These are phyloP conservation scores for Erodium maritimum DNA, from an alignment of 345 rosid species.

Conservation along the genomic window DNA sequence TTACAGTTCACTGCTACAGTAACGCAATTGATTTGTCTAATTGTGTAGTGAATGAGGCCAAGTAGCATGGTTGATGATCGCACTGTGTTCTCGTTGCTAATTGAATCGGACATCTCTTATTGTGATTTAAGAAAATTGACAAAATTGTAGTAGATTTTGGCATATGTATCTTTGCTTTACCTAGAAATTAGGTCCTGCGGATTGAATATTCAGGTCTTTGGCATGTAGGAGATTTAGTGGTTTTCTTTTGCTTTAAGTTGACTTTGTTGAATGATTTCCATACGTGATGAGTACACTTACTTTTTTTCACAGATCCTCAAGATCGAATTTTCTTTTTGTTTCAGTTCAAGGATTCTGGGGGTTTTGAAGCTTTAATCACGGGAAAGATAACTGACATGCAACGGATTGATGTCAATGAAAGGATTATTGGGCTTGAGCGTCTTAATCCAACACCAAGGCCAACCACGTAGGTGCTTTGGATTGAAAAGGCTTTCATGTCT, in stretches of 20 bases:
- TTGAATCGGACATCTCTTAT: neutral
- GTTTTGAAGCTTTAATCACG: constrained; percentile 65
- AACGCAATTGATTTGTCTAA: neutral
- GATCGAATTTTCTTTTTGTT: neutral
- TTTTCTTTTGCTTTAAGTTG: no score
- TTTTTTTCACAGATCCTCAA: no score
- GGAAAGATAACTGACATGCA: constrained; percentile 66
- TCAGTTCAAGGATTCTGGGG: constrained; percentile 91
- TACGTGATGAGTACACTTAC: no score
- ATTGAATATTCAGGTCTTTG: neutral
- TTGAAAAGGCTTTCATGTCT: neutral
- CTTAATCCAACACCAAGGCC: constrained; percentile 87
- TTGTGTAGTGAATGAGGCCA: neutral
- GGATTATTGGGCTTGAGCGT: constrained; percentile 77
- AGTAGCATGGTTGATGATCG: neutral
- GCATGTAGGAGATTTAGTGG: neutral
- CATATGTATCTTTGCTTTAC: no score
- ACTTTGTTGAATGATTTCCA: no score
- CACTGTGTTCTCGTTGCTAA: neutral
- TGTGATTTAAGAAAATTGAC: neutral
- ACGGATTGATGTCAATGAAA: constrained; percentile 83
- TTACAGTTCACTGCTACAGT: neutral
- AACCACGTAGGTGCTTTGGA: constrained; percentile 56
- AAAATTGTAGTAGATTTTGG: neutral
- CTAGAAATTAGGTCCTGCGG: neutral